Percentiles rank a stretch among this genome's conserved stretches.
Evolutionary conservation across 2,329 filamentous ascomycete species (phyloP).

Genomic region (Aurifilum marmelostoma): DNA sequence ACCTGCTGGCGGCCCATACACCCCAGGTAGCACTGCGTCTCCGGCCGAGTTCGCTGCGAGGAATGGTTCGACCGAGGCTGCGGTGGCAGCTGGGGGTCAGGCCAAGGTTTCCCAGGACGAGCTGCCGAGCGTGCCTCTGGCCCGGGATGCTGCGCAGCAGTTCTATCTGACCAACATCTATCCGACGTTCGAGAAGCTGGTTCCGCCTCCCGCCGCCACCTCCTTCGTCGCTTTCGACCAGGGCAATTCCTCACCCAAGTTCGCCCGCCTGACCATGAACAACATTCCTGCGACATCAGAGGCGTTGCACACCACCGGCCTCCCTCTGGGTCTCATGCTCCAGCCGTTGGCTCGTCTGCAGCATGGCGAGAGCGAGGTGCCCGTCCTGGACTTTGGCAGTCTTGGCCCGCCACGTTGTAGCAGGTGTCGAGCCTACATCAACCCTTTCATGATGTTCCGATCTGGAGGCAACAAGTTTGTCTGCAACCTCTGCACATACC

Average conservation of each 20-base stretch:
- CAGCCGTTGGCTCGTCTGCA: conserved; percentile 86
- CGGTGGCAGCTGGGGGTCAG: conserved; percentile 65
- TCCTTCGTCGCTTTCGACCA: conserved; percentile 96
- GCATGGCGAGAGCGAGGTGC: conserved; percentile 82
- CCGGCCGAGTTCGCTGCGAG: conserved; percentile 52
- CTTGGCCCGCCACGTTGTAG: conserved; percentile 86
- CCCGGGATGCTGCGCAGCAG: conserved; percentile 79
- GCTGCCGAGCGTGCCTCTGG: conserved; percentile 85
- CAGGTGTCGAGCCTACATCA: conserved; percentile 94
- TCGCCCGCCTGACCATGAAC: conserved; percentile 87
- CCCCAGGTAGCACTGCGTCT: conserved; percentile 45
- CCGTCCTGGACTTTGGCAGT: conserved; percentile 94
- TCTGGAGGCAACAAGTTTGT: conserved; percentile 95
- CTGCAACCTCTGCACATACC: conserved; percentile 97
- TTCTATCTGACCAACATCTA: conserved; percentile 89
- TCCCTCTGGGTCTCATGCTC: conserved; percentile 85
- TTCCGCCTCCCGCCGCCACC: conserved; percentile 84
- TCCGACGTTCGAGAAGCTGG: conserved; percentile 91
- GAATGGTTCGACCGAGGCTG: conserved; percentile 45
- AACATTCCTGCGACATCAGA: conserved; percentile 86
- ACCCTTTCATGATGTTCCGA: conserved; percentile 98
- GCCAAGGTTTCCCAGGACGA: conserved; percentile 86
- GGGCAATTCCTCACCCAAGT: conserved; percentile 94
- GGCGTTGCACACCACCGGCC: conserved; percentile 74
- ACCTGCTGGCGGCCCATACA: conserved; percentile 57